These are phyloP conservation scores for Aspergillus amoenus DNA, from an alignment of 2,329 filamentous ascomycete species.

Conservation along the genomic window DNA sequence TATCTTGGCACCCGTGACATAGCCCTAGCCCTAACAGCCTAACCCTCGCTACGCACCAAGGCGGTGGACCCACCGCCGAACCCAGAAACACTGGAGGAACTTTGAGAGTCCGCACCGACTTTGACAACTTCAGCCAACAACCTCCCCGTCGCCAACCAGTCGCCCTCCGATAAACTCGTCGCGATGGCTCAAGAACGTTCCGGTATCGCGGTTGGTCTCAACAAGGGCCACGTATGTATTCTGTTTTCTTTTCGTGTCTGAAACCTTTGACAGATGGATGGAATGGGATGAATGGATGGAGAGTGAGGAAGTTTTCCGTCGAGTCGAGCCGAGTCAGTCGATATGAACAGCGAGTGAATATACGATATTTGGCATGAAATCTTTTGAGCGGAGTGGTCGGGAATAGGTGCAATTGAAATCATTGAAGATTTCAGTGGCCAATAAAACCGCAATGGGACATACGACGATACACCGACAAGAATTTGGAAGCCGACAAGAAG, in stretches of 20 bases:
- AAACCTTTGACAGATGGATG: conserved; percentile 1
- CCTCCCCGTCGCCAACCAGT: conserved; percentile 34
- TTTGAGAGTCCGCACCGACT: conserved; percentile 15
- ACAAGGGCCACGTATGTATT: conserved; percentile 65
- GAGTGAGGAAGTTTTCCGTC: conserved; percentile 10
- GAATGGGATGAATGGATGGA: conserved; percentile 2
- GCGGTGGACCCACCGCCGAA: conserved; percentile 30
- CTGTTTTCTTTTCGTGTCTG: conserved; percentile 13
- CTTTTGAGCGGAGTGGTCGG: neutral
- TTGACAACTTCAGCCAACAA: conserved; percentile 28
- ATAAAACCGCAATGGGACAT: neutral
- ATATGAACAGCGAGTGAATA: neutral
- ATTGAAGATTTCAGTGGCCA: neutral
- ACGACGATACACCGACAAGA: neutral
- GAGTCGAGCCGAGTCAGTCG: conserved; percentile 11
- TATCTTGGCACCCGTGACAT: neutral
- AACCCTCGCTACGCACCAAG: conserved; percentile 38
- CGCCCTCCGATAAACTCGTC: conserved; percentile 32
- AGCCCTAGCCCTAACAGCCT: conserved; percentile 42
- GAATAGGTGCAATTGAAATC: neutral
- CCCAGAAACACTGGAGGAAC: conserved; percentile 11
- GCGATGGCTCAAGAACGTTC: conserved; percentile 53
- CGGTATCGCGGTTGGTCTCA: conserved; percentile 61
- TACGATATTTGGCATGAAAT: neutral
- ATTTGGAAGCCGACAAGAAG: neutral